Base-by-base conservation (phyloP, 768 basidiomycete genomes). In the Leccinum broughii region DNA sequence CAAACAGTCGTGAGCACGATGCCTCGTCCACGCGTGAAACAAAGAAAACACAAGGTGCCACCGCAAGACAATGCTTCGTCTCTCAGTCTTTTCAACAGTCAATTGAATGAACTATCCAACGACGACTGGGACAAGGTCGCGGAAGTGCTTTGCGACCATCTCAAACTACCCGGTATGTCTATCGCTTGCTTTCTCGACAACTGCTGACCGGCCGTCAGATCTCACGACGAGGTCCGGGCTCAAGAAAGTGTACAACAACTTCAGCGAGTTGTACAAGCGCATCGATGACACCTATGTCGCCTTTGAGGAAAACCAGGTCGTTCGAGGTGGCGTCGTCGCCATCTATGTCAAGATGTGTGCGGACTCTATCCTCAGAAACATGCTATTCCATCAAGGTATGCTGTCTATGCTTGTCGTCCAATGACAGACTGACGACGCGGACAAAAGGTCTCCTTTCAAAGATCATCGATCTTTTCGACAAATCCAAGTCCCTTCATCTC, bases 211-310 rank as follows among this genome's bases (percentile, higher is more conserved):
- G 35, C 32, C 14, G 15, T 15, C 48, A 26, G 48, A 26, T 26
- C 24, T 49, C 48, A 24, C 9, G 24, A 49, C 48, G 85, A 85
- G 86, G 68, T 81, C 79, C 64, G 86, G 85, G 17, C 69, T 89
- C 61, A 88, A 85, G 69, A 85, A 82, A 64, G 78, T 86, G 9
- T 85, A 87, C 65, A 71, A 75, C 32, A 78, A 83, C 63, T 87
- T 49, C 14, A 26, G 48, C 22, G 48, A 49, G 48, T 15, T 49
- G 6, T 49, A 49, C 48, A 49, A 26, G 37, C 77, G 75, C 15
- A 75, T 88, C 15, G 81, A 86, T 24, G 72, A 72, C 11, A 73
- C 77, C 0, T 49, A 24, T 15, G 22, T 49, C 48, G 14, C 48
- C 11, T 49, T 26, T 15, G 24, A 49, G 24, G 14, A 49, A 13